Evolutionary conservation across 2,329 filamentous ascomycete genomes (phyloP).

Genomic region (Emydomyces testavorans): DNA sequence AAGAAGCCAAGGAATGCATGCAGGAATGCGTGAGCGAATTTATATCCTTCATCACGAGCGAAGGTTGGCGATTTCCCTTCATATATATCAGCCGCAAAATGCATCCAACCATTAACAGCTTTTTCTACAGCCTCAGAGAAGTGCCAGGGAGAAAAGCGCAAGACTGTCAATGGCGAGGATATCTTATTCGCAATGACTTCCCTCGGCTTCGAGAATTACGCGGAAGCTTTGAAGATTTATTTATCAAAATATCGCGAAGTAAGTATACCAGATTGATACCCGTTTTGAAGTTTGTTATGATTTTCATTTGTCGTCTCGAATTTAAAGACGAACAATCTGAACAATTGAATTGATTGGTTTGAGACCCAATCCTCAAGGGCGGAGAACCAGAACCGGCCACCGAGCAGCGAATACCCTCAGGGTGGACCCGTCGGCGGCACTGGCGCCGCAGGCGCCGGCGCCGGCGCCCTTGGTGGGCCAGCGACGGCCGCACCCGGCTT

Average conservation of each 20-base stretch:
- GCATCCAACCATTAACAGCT: conserved; percentile 10
- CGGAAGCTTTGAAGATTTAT: conserved; percentile 95
- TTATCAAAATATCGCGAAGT: conserved; percentile 96
- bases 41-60: conserved; percentile 98
- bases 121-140: conserved; percentile 74
- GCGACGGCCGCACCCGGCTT: conserved; percentile 24
- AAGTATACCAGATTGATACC: conserved; percentile 38
- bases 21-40: conserved; percentile 99
- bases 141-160: conserved; percentile 97
- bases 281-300: conserved; percentile 14
- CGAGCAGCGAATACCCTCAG: conserved; percentile 36
- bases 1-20: conserved; percentile 99
- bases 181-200: conserved; percentile 99
- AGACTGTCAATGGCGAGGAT: conserved; percentile 97
- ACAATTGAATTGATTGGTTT: conserved; percentile 42
- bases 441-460: conserved; percentile 18
- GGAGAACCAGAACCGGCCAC: conserved; percentile 49
- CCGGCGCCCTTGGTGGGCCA: conserved; percentile 22
- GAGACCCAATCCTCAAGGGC: conserved; percentile 71
- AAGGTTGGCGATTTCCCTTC: conserved; percentile 52
- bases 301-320: conserved; percentile 29
- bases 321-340: conserved; percentile 36
- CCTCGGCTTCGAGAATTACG: conserved; percentile 96
- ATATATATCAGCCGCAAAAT: not conserved
- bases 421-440: conserved; percentile 16